Evolutionary conservation across 148 eudicot genomes (phyloP).

Genomic region (Diospyros kaki): DNA sequence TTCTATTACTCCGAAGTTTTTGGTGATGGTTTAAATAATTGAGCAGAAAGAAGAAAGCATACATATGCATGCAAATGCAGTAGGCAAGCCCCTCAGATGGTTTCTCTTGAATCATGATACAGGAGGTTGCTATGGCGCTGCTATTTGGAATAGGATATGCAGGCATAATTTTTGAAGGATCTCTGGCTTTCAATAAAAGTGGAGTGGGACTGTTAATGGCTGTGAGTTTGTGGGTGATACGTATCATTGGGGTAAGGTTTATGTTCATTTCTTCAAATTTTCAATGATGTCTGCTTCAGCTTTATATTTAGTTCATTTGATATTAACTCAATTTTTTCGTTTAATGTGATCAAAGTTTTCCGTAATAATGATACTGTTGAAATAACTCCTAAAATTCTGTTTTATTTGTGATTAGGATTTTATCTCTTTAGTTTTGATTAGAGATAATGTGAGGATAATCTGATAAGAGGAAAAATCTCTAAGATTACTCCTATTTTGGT

Average conservation of each 20-base stretch:
- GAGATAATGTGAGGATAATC: too few relatives aligned
- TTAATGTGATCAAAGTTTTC: not conserved
- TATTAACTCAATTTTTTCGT: not conserved
- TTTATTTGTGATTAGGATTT: too few relatives aligned
- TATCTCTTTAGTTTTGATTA: too few relatives aligned
- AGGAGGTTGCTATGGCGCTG: slow-evolving; percentile 92
- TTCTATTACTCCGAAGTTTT: not conserved
- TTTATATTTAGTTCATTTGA: not conserved
- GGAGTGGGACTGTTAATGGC: slow-evolving; percentile 98
- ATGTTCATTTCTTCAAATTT: not conserved
- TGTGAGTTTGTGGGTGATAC: slow-evolving; percentile 85
- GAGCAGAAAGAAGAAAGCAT: not conserved
- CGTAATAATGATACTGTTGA: not conserved
- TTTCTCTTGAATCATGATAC: slow-evolving; percentile 18
- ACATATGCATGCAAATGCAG: not conserved
- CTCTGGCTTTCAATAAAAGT: slow-evolving; percentile 95
- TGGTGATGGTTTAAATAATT: not conserved
- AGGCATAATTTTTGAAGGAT: slow-evolving; percentile 94
- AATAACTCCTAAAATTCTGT: too few relatives aligned
- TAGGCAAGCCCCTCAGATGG: slow-evolving; percentile 8
- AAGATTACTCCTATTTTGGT: too few relatives aligned
- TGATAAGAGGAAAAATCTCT: too few relatives aligned
- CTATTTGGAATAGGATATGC: slow-evolving; percentile 86
- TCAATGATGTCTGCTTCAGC: not conserved
- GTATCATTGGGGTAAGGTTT: slow-evolving; percentile 82